Evolutionary conservation across 2,329 filamentous ascomycete species (phyloP), one percentile per base, ranked within the genome.

Genomic region (Apiospora kogelbergensis): DNA sequence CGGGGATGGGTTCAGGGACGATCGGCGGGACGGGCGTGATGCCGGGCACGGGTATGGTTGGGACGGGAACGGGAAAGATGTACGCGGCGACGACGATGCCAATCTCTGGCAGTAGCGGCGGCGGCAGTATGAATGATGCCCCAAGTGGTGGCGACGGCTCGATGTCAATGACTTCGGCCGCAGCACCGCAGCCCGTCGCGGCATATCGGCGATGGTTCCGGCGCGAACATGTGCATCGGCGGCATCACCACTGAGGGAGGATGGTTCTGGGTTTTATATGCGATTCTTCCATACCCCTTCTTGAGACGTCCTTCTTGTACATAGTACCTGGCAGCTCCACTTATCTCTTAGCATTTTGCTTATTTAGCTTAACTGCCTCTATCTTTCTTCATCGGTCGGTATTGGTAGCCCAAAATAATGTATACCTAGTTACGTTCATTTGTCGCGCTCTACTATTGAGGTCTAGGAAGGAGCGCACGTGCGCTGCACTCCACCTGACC

Each of bases 201-300:
- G 68, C 70, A 33, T 66, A 70, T 20, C 73, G 75, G 6, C 73
- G 73, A 40, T 76, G 75, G 75, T 72, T 76, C 45, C 69, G 73
- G 65, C 69, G 68, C 20, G 71, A 71, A 26, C 67, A 72, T 24
- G 10, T 60, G 53, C 53, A 60, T 7, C 30, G 53, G 53, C 53
- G 53, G 53, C 53, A 60, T 60, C 53, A 60, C 30, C 53, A 60
- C 17, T 60, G 30, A 60, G 26, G 26, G 15, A n/a, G n/a, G 15
- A n/a, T 30, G 46, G 24, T 53, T 30, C 13, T 30, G 46, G 46
- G 26, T 4, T n/a, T 6, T n/a, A 17, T n/a, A 37, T n/a, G 24
- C 13, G 17, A 17, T 26, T 30, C 15, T 57, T 33, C 48, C 6
- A 20, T 57, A 30, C 48, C 15, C 24, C 15, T 53, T 30, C 17